phyloP scores from a whole-genome alignment of 148 eudicot genomes.

The Rhododendron ferrugineum region DNA sequence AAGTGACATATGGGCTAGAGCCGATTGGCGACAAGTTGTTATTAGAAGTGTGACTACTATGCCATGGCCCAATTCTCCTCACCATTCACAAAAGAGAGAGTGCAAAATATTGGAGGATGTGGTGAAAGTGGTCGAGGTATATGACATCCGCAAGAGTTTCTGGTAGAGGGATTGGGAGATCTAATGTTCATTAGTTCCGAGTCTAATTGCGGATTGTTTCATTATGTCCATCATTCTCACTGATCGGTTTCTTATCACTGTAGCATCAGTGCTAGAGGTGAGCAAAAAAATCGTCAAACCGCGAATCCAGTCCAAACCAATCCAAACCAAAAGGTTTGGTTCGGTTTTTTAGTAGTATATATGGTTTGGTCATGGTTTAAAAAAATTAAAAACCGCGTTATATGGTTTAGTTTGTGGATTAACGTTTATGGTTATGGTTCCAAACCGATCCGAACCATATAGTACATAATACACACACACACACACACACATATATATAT shows the following conservation, averaged over 20 bases:
- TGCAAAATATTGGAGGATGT: neutral
- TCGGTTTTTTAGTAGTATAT: too few relatives aligned
- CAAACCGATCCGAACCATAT: too few relatives aligned
- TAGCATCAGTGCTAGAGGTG: too few relatives aligned
- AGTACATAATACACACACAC: too few relatives aligned
- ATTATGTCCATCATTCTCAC: neutral
- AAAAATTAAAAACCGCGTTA: too few relatives aligned
- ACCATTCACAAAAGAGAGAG: neutral
- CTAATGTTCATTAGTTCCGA: neutral
- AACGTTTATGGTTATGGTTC: too few relatives aligned
- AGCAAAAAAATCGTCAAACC: too few relatives aligned
- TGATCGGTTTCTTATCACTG: neutral
- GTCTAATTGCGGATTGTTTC: neutral
- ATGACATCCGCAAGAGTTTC: neutral
- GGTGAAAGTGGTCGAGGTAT: neutral
- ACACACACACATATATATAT: too few relatives aligned
- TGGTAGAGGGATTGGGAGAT: neutral
- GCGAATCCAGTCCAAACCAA: too few relatives aligned
- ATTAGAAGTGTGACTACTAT: neutral
- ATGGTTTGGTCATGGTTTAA: too few relatives aligned
- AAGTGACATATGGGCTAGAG: neutral
- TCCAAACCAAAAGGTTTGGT: too few relatives aligned
- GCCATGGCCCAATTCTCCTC: neutral
- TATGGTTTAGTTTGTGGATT: too few relatives aligned
- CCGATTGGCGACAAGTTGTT: neutral